Evolutionary conservation across 768 basidiomycete genomes (phyloP), one percentile per base, ranked within the genome.

Genomic region (Agaricus sinodeliciosus): DNA sequence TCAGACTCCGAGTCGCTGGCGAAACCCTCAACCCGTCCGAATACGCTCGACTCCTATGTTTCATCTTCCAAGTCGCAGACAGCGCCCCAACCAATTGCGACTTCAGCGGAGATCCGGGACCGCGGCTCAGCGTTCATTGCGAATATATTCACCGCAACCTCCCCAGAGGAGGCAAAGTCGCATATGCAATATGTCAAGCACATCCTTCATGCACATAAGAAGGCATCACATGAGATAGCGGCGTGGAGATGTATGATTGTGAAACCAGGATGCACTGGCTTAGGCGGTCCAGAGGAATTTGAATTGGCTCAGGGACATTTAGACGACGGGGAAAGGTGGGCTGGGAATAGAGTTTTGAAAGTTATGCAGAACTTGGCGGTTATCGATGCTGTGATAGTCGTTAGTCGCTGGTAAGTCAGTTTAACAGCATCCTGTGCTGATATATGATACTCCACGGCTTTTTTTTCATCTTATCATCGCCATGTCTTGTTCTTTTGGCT

Each of bases 301-400:
- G 80, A 82, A 64, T 65, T 90, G 26, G 65, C 69, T 55, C 72
- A 73, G 3, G 86, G 82, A 1, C 77, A 71, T 58, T 79, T 82
- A 42, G 91, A 94, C 59, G 91, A 90, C 46, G 87, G 83, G 4
- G 91, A 92, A 67, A 77, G 77, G 58, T 85, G 81, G 75, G 88
- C 79, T 26, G 84, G 85, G 25, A 72, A 69, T 13, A 77, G 74
- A 55, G 72, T 89, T 26, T 63, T 87, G 57, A 80, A 76, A 58
- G 77, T 81, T 11, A 86, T 94, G 85, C 75, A 81, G 60, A 69
- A 72, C n/a, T 75, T 81, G 56, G 84, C 80, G 1, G 74, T 83
- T 15, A 74, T 91, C 25, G 90, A 93, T 63, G 87, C 84, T 8
- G 85, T 86, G 3, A 84, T 92, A 9, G 74, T 91, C 55, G 85